Evolutionary conservation across 495 filamentous ascomycete genomes (phyloP).

Genomic region (Melanomma pulvis-pyrius): DNA sequence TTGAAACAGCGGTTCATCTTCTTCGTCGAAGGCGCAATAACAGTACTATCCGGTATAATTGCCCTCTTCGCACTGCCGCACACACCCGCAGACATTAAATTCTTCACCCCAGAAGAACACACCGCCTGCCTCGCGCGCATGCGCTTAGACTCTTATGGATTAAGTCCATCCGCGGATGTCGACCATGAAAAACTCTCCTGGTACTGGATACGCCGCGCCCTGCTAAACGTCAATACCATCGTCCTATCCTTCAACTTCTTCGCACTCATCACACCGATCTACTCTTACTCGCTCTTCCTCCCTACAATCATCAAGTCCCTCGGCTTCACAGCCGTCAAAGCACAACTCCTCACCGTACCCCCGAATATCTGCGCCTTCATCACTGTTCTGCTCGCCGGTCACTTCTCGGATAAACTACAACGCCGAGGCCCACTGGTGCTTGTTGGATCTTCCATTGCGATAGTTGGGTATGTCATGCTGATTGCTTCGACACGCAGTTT

Average conservation of each 20-base stretch:
- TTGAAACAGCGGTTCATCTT: no score
- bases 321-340: slow-evolving; percentile 68
- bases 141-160: slow-evolving; percentile 49
- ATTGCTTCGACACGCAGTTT: slow-evolving; percentile 60
- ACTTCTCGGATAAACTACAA: slow-evolving; percentile 73
- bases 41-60: slow-evolving; percentile 48
- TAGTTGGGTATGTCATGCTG: slow-evolving; percentile 79
- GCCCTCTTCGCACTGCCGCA: slow-evolving; percentile 53
- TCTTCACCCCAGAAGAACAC: slow-evolving; percentile 48
- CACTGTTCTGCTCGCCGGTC: slow-evolving; percentile 74
- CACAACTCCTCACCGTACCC: slow-evolving; percentile 84
- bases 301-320: slow-evolving; percentile 78
- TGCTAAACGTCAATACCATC: slow-evolving; percentile 50
- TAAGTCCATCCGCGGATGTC: slow-evolving; percentile 44
- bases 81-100: slow-evolving; percentile 49
- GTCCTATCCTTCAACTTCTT: slow-evolving; percentile 49
- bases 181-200: slow-evolving; percentile 53
- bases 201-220: slow-evolving; percentile 53
- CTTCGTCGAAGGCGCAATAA: slow-evolving; percentile 50
- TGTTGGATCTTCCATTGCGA: slow-evolving; percentile 66
- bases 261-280: slow-evolving; percentile 63
- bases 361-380: slow-evolving; percentile 81
- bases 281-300: slow-evolving; percentile 86
- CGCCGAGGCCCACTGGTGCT: slow-evolving; percentile 84
- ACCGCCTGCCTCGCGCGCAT: slow-evolving; percentile 46